Base-by-base conservation (phyloP, 1,139 yeast genomes). In the Protomyces macrosporus region DNA sequence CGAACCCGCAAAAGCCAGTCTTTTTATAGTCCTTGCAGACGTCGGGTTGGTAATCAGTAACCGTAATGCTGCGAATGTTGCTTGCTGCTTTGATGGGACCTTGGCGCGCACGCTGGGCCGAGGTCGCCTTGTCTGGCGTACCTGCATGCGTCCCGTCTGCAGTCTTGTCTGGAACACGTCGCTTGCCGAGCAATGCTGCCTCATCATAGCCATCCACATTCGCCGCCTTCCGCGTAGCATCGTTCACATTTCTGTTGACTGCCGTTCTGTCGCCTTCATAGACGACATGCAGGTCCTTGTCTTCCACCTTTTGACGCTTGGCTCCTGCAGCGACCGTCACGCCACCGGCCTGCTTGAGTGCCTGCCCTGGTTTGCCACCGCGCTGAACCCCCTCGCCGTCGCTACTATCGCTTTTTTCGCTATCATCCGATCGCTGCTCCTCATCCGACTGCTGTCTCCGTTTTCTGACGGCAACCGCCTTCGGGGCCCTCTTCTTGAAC, bases 1-100 rank as follows among this genome's bases (percentile, higher is more conserved):
- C 99, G 73, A 87, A 95, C 4, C 98, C 98, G 79, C 98, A 95
- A 72, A 85, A 91, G 0, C 98, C 98, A 0, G 96, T 91, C 70
- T 87, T 90, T 66, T 85, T 82, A 74, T 83, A 95, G 74, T 95
- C 98, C 71, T 93, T 95, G 73, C 98, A 95, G 2, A 95, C 87
- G 72, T 93, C 98, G 0, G 96, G 95, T 72, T 90, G 97, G 73
- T 87, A 93, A 71, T 93, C 98, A 45, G 88, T 82, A n/a, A 86
- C 78, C 0, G 89, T 84, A 0, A 93, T 87, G n/a, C 86, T 80
- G 60, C 84, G 79, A 40, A 90, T 80, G 71, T 85, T 85, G 0
- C 82, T 74, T 0, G 90, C 81, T 1, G 76, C 73, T 53, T 77
- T 78, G 66, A 77, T 73, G 10, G 79, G 78, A 0, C 77, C 78